phyloP scores from a whole-genome alignment of 352 stramenopile genomes.

The Pythium aristosporum region DNA sequence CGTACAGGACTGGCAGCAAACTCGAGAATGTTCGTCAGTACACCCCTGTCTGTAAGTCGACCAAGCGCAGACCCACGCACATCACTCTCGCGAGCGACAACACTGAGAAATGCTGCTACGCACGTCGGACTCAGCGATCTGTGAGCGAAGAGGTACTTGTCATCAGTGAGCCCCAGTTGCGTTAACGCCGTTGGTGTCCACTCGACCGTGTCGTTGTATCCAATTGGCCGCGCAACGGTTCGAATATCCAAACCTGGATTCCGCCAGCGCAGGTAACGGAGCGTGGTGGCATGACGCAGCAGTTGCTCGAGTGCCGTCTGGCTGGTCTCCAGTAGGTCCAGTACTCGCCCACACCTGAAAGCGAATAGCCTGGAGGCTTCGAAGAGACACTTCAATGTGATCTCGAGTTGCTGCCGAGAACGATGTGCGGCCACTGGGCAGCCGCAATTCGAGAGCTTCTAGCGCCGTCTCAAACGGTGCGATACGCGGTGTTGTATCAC shows the following conservation, averaged over 20 bases:
- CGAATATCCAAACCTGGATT: no score
- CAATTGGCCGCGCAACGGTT: no score
- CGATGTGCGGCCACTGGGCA: not conserved
- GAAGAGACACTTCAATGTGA: not conserved
- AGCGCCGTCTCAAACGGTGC: not conserved
- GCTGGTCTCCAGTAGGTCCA: not conserved
- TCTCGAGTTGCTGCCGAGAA: not conserved
- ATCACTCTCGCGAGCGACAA: not conserved
- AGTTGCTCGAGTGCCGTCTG: not conserved
- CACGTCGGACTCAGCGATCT: not conserved
- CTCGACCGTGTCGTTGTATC: no score
- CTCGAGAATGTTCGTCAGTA: not conserved
- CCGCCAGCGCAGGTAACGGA: constrained; percentile 1
- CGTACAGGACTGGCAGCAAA: constrained; percentile 1
- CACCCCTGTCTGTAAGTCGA: not conserved
- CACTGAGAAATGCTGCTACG: not conserved
- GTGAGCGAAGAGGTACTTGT: not conserved
- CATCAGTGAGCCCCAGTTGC: not conserved
- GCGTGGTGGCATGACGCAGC: not conserved
- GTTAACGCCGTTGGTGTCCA: no score
- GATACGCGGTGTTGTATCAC: not conserved
- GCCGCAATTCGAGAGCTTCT: not conserved
- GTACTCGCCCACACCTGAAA: not conserved
- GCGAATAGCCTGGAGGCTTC: not conserved
- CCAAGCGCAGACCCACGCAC: not conserved